phyloP scores from a whole-genome alignment of 2,329 filamentous ascomycete species.

The Ophiostoma populinum region DNA sequence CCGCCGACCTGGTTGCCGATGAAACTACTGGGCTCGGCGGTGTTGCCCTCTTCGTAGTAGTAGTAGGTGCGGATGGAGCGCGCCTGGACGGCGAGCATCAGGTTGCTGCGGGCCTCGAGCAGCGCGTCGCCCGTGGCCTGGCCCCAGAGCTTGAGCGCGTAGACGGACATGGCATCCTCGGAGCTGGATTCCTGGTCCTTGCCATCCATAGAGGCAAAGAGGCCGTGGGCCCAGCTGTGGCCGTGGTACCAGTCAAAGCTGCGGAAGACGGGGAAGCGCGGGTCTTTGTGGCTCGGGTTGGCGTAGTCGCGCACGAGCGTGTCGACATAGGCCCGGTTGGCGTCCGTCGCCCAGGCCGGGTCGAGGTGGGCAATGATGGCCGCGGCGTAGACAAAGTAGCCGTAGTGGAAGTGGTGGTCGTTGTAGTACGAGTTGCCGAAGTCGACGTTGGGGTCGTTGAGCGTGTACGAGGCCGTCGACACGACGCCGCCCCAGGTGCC shows the following conservation, averaged over 20 bases:
- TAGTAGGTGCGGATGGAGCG: slow-evolving; percentile 68
- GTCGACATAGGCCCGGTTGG: slow-evolving; percentile 68
- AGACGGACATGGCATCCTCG: slow-evolving; percentile 76
- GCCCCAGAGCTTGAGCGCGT: slow-evolving; percentile 91
- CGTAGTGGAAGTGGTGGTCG: slow-evolving; percentile 61
- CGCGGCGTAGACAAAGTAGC: slow-evolving; percentile 78
- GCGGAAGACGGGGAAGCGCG: slow-evolving; percentile 64
- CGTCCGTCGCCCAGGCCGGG: slow-evolving; percentile 46
- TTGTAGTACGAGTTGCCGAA: slow-evolving; percentile 86
- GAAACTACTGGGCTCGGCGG: slow-evolving; percentile 54
- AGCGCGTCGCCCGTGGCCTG: slow-evolving; percentile 54
- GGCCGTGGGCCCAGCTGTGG: slow-evolving; percentile 79
- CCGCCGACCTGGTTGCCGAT: slow-evolving; percentile 58
- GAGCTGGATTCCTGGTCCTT: slow-evolving; percentile 78
- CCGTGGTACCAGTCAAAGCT: slow-evolving; percentile 90
- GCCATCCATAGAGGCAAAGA: slow-evolving; percentile 53
- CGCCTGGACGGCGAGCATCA: slow-evolving; percentile 67
- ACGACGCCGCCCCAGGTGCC: slow-evolving; percentile 65
- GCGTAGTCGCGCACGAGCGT: slow-evolving; percentile 66
- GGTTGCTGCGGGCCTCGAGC: slow-evolving; percentile 64
- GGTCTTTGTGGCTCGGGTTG: slow-evolving; percentile 55
- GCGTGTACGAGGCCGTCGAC: slow-evolving; percentile 55
- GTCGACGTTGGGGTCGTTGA: slow-evolving; percentile 52
- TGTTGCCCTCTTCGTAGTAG: slow-evolving; percentile 55
- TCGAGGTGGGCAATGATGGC: slow-evolving; percentile 71